A percentile compares a stretch with the other conserved stretches of the same genome.
These are phyloP conservation scores for Cryptosporidium tyzzeri DNA, from an alignment of 169 alveolate species.

Conservation along the genomic window DNA sequence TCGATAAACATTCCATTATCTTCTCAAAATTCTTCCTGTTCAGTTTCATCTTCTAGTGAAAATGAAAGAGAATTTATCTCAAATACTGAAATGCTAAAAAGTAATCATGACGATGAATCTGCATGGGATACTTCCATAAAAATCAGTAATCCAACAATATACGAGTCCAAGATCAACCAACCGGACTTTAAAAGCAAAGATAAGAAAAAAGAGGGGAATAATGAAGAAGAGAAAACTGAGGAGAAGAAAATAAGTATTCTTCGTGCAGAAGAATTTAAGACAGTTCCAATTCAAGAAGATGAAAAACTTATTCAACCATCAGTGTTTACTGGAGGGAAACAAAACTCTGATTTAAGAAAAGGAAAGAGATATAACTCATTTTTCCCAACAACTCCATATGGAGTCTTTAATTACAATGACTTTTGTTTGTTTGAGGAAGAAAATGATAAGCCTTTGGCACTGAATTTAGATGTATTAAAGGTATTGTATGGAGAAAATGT, in stretches of 20 bases:
- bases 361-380: slow-evolving; percentile 34
- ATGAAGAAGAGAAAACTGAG: not conserved
- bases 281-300: not conserved
- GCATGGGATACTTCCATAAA: slow-evolving; percentile 46
- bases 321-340: slow-evolving; percentile 1
- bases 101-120: not conserved
- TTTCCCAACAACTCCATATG: slow-evolving; percentile 53
- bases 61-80: slow-evolving; percentile 3
- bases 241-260: slow-evolving; percentile 41
- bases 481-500: slow-evolving; percentile 61
- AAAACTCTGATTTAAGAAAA: not conserved
- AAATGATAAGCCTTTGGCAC: slow-evolving; percentile 20
- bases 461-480: slow-evolving; percentile 41
- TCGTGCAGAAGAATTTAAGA: slow-evolving; percentile 42
- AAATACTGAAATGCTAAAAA: not conserved
- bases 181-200: slow-evolving; percentile 8
- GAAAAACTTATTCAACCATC: slow-evolving; percentile 4
- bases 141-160: slow-evolving; percentile 14
- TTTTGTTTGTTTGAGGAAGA: slow-evolving; percentile 56
- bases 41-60: slow-evolving; percentile 7
- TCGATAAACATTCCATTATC: slow-evolving; percentile 1
- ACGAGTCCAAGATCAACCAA: not conserved
- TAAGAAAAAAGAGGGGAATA: not conserved
- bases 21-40: slow-evolving; percentile 7
- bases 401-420: slow-evolving; percentile 35